Percentiles rank a stretch among this genome's conserved stretches.
phyloP scores from a whole-genome alignment of 306 rosid species.

The Pterocarpus macrocarpus region DNA sequence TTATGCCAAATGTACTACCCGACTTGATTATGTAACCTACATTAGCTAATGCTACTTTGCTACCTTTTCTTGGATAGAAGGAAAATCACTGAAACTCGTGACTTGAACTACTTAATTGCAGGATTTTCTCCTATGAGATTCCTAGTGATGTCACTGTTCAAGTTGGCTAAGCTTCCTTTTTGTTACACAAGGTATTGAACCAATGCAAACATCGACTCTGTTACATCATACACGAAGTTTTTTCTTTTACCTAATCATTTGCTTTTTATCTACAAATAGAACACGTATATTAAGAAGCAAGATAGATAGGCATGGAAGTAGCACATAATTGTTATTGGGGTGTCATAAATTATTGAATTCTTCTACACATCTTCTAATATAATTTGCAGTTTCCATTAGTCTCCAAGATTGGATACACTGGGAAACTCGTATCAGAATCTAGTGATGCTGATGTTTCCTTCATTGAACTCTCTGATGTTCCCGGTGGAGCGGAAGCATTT shows the following conservation, averaged over 20 bases:
- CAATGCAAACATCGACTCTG: neutral
- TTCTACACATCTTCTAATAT: constrained; percentile 5
- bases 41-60: constrained; percentile 6
- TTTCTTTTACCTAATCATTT: neutral
- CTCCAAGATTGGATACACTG: constrained; percentile 78
- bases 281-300: constrained; percentile 10
- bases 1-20: neutral
- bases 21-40: constrained; percentile 15
- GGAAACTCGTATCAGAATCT: constrained; percentile 78
- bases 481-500: constrained; percentile 91
- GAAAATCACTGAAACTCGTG: constrained; percentile 12
- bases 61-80: constrained; percentile 4
- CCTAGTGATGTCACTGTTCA: constrained; percentile 82
- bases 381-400: constrained; percentile 83
- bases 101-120: constrained; percentile 51
- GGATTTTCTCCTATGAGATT: constrained; percentile 93
- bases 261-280: neutral
- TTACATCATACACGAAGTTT: neutral
- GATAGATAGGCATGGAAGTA: neutral
- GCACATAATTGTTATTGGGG: neutral
- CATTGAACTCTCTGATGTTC: constrained; percentile 71
- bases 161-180: constrained; percentile 77
- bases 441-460: constrained; percentile 65
- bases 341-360: no score
- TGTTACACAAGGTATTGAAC: constrained; percentile 81